Evolutionary conservation across 2,329 filamentous ascomycete species (phyloP), one percentile per base, ranked within the genome.

Genomic region (Fusarium miscanthi): DNA sequence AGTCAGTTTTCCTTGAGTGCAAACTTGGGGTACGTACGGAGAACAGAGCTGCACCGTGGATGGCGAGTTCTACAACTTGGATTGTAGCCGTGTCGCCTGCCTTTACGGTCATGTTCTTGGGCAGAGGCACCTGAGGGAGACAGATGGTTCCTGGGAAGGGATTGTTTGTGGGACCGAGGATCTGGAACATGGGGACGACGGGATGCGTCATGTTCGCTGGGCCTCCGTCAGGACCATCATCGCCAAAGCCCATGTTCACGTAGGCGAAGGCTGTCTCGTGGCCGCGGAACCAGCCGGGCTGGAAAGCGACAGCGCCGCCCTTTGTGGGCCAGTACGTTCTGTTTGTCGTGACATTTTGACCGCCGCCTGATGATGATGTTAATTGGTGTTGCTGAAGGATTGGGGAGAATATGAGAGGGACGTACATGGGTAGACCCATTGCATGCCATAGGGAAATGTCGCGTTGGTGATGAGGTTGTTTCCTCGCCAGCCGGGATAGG

Each of bases 261-360:
- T 97, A 97, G 80, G 97, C 87, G 76, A 94, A 89, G 23, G 94
- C 95, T 10, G 90, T 91, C 40, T 88, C 82, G 81, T 98, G 96
- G 72, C 96, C 96, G 65, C 91, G 90, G 85, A 98, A 98, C 96
- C 96, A 98, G 78, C 95, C 96, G 0, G 96, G 96, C 80, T 98
- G 95, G 77, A 98, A 88, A 54, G 94, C 89, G 68, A 99, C 79
- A n/a, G 94, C 94, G 70, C 96, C 96, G 75, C 96, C 96, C 35
- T 84, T 89, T 54, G 94, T 87, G 21, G 96, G 95, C 96, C 96
- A 98, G 84, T 92, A 93, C 19, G 96, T 97, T 70, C 95, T 91
- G 84, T 99, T 98, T 48, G 83, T 87, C 1, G 93, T 93, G 41
- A 89, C 88, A 51, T 86, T 85, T 85, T 95, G 90, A 69, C 96